These are phyloP conservation scores for Cutaneotrichosporon sp. DNA, from an alignment of 1,284 basidiomycete genomes.

Conservation along the genomic window DNA sequence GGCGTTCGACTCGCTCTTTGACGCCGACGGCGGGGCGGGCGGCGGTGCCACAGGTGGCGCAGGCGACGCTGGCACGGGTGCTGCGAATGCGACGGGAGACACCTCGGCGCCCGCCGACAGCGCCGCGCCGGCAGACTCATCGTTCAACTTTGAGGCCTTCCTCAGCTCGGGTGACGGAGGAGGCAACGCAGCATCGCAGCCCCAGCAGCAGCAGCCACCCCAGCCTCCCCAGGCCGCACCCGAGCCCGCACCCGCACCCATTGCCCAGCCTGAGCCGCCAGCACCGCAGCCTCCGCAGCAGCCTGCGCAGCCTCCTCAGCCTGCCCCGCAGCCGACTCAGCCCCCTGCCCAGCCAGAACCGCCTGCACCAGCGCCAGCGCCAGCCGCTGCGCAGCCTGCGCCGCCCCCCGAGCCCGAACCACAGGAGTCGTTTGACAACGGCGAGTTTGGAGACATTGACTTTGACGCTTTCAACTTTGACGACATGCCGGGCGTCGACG, in stretches of 20 bases:
- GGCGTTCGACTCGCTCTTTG: slow-evolving; percentile 21
- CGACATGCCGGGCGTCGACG: slow-evolving; percentile 37
- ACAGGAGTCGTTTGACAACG: slow-evolving; percentile 4
- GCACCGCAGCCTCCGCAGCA: slow-evolving; percentile 6
- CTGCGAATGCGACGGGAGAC: background rate
- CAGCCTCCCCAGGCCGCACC: slow-evolving; percentile 5
- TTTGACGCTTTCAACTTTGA: slow-evolving; percentile 45
- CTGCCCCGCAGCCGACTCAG: background rate
- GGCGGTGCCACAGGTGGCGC: background rate
- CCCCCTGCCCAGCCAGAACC: background rate
- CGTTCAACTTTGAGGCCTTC: slow-evolving; percentile 9
- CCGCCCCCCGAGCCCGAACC: background rate
- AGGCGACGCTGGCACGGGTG: background rate
- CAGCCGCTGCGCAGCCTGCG: background rate
- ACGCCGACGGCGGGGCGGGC: slow-evolving; percentile 1
- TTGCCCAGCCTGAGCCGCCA: background rate
- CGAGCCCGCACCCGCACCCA: background rate
- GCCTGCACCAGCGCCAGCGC: background rate
- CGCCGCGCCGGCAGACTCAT: background rate
- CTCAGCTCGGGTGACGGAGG: background rate
- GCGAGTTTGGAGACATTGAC: slow-evolving; percentile 31
- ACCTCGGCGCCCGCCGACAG: background rate
- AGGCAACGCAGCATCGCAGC: background rate
- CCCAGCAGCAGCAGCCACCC: slow-evolving; percentile 10
- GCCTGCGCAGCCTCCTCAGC: slow-evolving; percentile 1